phyloP scores from a whole-genome alignment of 2,329 filamentous ascomycete species.

The Chalaropsis thielavioides region DNA sequence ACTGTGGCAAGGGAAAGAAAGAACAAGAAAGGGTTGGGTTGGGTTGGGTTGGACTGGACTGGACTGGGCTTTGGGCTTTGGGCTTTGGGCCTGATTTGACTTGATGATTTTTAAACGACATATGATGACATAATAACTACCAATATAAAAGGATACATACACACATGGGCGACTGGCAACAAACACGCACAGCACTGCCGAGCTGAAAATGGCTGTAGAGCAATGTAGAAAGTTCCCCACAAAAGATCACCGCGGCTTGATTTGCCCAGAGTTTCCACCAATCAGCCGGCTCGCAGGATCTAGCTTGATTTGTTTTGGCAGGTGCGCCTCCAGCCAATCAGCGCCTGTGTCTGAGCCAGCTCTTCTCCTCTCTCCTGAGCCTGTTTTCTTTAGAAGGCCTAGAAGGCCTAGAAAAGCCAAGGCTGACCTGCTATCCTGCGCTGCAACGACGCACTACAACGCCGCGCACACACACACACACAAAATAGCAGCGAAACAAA shows the following conservation, averaged over 20 bases:
- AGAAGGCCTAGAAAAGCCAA: not conserved
- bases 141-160: too few species aligned
- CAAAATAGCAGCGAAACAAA: not conserved
- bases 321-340: conserved; percentile 15
- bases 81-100: too few species aligned
- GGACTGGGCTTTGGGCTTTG: too few species aligned
- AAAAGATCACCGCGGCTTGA: not conserved
- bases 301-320: conserved; percentile 7
- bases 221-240: not conserved
- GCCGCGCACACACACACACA: not conserved
- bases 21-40: not conserved
- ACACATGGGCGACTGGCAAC: too few species aligned
- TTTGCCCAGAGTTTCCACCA: not conserved
- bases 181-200: too few species aligned
- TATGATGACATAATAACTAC: not conserved
- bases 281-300: not conserved
- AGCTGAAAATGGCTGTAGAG: too few species aligned
- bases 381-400: not conserved
- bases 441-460: not conserved
- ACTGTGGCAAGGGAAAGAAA: not conserved
- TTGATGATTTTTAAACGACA: not conserved
- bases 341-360: conserved; percentile 7
- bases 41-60: too few species aligned
- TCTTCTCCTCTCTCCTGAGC: too few species aligned
- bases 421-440: not conserved